Evolutionary conservation across 108 stramenopile species (phyloP).

Genomic region (Pseudonitzschia pungens): DNA sequence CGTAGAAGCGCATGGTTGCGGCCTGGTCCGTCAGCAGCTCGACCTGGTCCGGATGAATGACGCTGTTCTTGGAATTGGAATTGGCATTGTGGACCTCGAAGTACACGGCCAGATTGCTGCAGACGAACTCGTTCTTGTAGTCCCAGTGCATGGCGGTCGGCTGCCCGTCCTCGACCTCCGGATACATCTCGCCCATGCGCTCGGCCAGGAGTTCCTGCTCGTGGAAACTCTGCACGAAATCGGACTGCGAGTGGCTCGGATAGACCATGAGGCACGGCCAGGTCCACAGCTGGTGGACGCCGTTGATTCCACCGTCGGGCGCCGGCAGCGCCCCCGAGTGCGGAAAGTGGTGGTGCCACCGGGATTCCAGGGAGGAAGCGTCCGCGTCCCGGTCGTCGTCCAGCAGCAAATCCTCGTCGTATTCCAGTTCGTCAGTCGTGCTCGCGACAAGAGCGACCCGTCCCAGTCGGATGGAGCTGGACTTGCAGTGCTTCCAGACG

Average conservation of each 20-base stretch:
- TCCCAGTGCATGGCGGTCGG: conserved; percentile 83
- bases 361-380: conserved; percentile 50
- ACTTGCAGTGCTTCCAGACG: conserved; percentile 84
- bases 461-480: conserved; percentile 53
- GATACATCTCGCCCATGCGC: conserved; percentile 87
- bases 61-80: conserved; percentile 20
- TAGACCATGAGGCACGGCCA: conserved; percentile 89
- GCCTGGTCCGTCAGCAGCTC: conserved; percentile 69
- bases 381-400: conserved; percentile 43
- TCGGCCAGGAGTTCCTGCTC: conserved; percentile 81
- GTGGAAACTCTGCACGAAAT: conserved; percentile 78
- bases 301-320: conserved; percentile 8
- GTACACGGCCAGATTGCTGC: conserved; percentile 84
- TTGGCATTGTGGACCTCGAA: conserved; percentile 72
- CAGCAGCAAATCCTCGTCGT: conserved; percentile 18
- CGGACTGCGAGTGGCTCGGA: conserved; percentile 83
- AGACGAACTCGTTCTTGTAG: conserved; percentile 81
- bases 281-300: conserved; percentile 47
- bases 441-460: conserved; percentile 75
- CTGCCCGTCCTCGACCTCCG: conserved; percentile 57
- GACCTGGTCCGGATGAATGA: conserved; percentile 75
- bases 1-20: conserved; percentile 82
- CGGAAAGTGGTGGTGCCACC: conserved; percentile 87
- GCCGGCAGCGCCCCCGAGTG: conserved; percentile 75
- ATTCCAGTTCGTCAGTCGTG: conserved; percentile 73